Base-by-base conservation (phyloP, 768 basidiomycete species). In the Kwoniella sp. region DNA sequence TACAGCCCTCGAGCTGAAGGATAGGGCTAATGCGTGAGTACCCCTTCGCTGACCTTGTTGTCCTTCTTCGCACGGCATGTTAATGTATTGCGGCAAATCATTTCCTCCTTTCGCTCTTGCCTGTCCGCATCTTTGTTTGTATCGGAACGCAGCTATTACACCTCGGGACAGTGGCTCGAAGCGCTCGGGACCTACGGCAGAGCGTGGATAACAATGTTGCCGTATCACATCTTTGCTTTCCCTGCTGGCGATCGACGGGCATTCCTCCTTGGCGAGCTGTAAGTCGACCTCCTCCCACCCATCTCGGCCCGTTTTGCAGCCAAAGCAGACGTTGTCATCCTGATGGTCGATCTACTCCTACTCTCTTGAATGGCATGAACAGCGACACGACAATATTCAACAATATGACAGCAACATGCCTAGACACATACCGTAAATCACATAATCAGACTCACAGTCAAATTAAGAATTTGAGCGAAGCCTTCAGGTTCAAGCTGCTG, bases 151-250 rank as follows among this genome's bases (percentile, higher is more conserved):
- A 45, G 41, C 41, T 45, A 4, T 20, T 45, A 45, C 41, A 45
- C 41, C 17, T 45, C 41, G 5, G 58, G 58, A 7, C 23, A 51
- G 4, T 59, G 26, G 29, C 30, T 45, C 5, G 25, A 51, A 25
- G 26, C 37, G 20, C 29, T 59, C n/a, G 47, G 15, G 5, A 23
- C 26, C 5, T 59, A 59, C 30, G 58, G 30, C 1, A 15, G 30
- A 34, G 58, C 58, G 2, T 59, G 58, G 58, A 50, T 47, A 4
- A 22, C 23, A 11, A 47, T 59, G 12, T 28, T 59, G 2, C 58
- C 58, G 28, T 59, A 59, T 26, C 58, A 59, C 26, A 59, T 59
- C 30, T 28, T 30, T 25, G 58, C 58, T 4, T 59, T 59, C 25
- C 26, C 58, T 30, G 1, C 2, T 2, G 28, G 26, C 4, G 58